Percentiles rank a stretch among this genome's conserved stretches.
Evolutionary conservation across 371 early-diverging fungal species (phyloP).

Genomic region (Mortierella sp.): DNA sequence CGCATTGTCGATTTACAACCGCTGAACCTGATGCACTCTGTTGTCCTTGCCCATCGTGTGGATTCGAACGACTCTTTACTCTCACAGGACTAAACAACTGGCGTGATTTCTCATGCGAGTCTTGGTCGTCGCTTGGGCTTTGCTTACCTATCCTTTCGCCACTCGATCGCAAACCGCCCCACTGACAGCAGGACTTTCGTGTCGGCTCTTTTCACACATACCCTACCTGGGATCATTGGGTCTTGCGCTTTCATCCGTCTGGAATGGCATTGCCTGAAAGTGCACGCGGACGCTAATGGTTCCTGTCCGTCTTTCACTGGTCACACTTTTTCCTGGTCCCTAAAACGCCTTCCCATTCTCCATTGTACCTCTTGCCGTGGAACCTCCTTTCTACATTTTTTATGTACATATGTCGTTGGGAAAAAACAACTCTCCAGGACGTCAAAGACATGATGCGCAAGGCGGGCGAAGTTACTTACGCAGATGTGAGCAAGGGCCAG

Average conservation of each 20-base stretch:
- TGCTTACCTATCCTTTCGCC: not conserved
- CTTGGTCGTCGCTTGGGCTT: not conserved
- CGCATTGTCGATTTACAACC: not conserved
- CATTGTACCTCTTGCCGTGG: not conserved
- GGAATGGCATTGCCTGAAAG: not conserved
- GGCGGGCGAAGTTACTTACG: constrained; percentile 94
- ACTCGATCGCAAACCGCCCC: not conserved
- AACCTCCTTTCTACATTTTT: not conserved
- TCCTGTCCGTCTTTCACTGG: not conserved
- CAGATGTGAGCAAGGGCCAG: constrained; percentile 85
- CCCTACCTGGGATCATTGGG: not conserved
- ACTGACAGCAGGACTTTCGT: not conserved
- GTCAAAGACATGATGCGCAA: constrained; percentile 96
- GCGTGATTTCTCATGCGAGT: not conserved
- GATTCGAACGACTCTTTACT: not conserved
- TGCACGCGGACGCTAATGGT: not conserved
- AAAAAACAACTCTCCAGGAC: constrained; percentile 71
- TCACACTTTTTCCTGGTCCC: not conserved
- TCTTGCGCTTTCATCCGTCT: not conserved
- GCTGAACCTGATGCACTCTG: not conserved
- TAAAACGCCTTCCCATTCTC: not conserved
- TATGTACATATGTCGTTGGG: not conserved
- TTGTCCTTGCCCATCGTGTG: not conserved
- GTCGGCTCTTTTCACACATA: too few relatives aligned
- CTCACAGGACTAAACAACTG: not conserved